These are phyloP conservation scores for Hirschfeldia incana DNA, from an alignment of 345 rosid genomes.

Conservation along the genomic window DNA sequence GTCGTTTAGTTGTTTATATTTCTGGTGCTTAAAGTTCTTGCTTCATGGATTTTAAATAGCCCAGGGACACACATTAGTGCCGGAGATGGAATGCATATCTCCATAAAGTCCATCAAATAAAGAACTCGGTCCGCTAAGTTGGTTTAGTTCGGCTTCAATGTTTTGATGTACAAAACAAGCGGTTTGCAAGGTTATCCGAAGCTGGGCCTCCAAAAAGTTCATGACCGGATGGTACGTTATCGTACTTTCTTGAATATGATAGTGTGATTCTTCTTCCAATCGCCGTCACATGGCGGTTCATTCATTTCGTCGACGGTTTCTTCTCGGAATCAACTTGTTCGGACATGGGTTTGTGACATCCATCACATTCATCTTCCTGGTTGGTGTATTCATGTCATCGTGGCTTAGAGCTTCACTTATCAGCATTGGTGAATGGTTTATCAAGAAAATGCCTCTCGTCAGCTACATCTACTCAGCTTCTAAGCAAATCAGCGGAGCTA, in stretches of 20 bases:
- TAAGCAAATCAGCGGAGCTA: slow-evolving; percentile 75
- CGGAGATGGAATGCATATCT: no score
- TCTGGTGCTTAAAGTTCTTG: no score
- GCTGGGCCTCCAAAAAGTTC: slow-evolving; percentile 74
- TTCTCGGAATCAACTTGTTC: slow-evolving; percentile 65
- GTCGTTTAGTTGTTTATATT: no score
- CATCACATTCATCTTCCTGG: slow-evolving; percentile 66
- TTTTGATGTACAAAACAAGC: slow-evolving; percentile 31
- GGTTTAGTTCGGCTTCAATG: no score
- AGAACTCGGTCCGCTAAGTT: no score
- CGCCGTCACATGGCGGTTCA: slow-evolving; percentile 77
- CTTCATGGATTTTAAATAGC: no score
- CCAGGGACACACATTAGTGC: no score
- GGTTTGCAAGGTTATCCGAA: slow-evolving; percentile 55
- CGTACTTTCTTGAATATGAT: slow-evolving; percentile 10
- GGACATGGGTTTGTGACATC: slow-evolving; percentile 80
- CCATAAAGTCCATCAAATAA: no score
- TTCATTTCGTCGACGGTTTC: no score
- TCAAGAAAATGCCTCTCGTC: slow-evolving; percentile 73
- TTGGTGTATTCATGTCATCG: slow-evolving; percentile 74
- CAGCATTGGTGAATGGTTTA: slow-evolving; percentile 69
- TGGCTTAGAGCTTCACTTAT: slow-evolving; percentile 82
- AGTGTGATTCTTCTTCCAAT: slow-evolving; percentile 74
- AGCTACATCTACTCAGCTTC: slow-evolving; percentile 77
- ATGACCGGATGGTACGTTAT: slow-evolving; percentile 66